Percentiles rank a stretch among this genome's conserved stretches.
phyloP scores from a whole-genome alignment of 352 stramenopile genomes.

The Pythium apleroticum region DNA sequence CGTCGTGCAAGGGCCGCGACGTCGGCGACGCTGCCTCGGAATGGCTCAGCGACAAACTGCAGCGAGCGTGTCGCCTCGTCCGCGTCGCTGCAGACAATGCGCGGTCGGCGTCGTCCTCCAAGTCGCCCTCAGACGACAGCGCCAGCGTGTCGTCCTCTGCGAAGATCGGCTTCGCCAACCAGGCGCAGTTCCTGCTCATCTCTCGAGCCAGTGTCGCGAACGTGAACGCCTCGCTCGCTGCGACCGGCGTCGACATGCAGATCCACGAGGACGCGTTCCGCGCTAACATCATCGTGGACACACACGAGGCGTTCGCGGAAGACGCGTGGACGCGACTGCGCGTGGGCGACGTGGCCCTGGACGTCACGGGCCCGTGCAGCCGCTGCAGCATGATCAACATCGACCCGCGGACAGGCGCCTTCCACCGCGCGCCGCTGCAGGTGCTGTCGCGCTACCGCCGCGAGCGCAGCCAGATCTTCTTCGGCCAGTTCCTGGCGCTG shows the following conservation, averaged over 20 bases:
- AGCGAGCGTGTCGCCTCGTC: slow-evolving; percentile 65
- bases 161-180: slow-evolving; percentile 77
- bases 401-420: slow-evolving; percentile 62
- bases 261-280: slow-evolving; percentile 71
- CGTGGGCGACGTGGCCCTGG: slow-evolving; percentile 45
- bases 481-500: slow-evolving; percentile 73
- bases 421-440: slow-evolving; percentile 57
- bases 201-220: slow-evolving; percentile 54
- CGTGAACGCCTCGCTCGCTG: slow-evolving; percentile 44
- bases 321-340: slow-evolving; percentile 58
- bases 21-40: slow-evolving; percentile 48
- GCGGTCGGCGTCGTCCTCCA: slow-evolving; percentile 18
- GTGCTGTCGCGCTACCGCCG: slow-evolving; percentile 74
- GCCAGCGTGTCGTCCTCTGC: slow-evolving; percentile 3
- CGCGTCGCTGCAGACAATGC: slow-evolving; percentile 51
- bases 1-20: slow-evolving; percentile 48
- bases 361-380: slow-evolving; percentile 64
- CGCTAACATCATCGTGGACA: slow-evolving; percentile 72
- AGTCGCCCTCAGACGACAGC: neutral
- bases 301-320: slow-evolving; percentile 67
- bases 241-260: slow-evolving; percentile 28
- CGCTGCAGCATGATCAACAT: slow-evolving; percentile 87
- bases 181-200: slow-evolving; percentile 67
- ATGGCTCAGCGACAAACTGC: slow-evolving; percentile 70
- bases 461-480: slow-evolving; percentile 76